Evolutionary conservation across 208 protist species (phyloP).

Genomic region (Crithidia acanthocephali): DNA sequence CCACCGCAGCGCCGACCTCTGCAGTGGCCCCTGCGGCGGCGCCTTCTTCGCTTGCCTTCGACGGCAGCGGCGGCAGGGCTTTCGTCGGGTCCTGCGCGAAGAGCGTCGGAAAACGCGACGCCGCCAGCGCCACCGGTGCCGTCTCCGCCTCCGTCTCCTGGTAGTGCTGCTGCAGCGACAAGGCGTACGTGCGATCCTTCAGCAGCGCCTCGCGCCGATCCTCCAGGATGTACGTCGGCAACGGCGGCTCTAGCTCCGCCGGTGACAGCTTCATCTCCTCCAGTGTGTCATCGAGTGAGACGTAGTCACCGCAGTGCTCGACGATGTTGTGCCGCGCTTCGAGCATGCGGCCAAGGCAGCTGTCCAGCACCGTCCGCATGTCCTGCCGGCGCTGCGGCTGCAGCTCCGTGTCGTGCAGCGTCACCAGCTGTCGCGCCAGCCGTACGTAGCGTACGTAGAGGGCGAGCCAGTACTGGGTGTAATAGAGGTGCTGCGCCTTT

Average conservation of each 20-base stretch:
- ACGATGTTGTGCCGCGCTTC: slow-evolving; percentile 88
- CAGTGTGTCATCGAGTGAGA: slow-evolving; percentile 89
- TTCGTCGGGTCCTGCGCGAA: slow-evolving; percentile 42
- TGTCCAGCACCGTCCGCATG: slow-evolving; percentile 89
- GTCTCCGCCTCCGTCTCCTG: slow-evolving; percentile 60
- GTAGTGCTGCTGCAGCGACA: slow-evolving; percentile 77
- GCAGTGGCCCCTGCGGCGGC: background rate
- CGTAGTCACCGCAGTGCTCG: slow-evolving; percentile 82
- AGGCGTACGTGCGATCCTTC: slow-evolving; percentile 73
- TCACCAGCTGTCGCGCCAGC: slow-evolving; percentile 76
- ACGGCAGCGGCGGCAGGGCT: slow-evolving; percentile 20
- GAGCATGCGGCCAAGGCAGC: slow-evolving; percentile 93
- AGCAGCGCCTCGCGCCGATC: slow-evolving; percentile 78
- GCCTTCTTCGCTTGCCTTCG: slow-evolving; percentile 6
- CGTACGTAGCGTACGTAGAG: slow-evolving; percentile 94
- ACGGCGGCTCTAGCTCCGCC: slow-evolving; percentile 80
- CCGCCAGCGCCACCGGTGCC: slow-evolving; percentile 65
- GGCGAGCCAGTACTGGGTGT: slow-evolving; percentile 79
- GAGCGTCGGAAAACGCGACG: slow-evolving; percentile 9
- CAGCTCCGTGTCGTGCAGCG: slow-evolving; percentile 90
- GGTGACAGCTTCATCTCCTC: slow-evolving; percentile 94
- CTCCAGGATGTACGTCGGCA: slow-evolving; percentile 91
- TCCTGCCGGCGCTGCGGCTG: slow-evolving; percentile 95
- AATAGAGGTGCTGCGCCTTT: slow-evolving; percentile 58
- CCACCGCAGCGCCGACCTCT: background rate